Evolutionary conservation across 768 basidiomycete species (phyloP), one percentile per base, ranked within the genome.

Genomic region (Russula earlei): DNA sequence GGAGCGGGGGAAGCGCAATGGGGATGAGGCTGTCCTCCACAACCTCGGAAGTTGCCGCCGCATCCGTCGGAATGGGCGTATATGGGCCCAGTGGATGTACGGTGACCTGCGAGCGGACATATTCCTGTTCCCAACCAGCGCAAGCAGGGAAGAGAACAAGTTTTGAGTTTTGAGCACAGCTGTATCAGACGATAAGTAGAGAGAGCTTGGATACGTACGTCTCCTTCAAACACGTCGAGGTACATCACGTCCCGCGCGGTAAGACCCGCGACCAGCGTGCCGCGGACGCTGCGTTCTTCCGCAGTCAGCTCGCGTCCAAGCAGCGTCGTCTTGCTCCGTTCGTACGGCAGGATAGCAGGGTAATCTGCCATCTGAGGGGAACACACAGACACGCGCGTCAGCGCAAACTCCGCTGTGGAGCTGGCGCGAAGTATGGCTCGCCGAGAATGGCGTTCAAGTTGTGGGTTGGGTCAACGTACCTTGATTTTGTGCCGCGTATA

Each of bases 151-250:
- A 6, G 19, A 10, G 1, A 4, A n/a, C 1, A 5, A 25, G n/a
- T n/a, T n/a, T n/a, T n/a, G n/a, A 24, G 11, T 10, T 22, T 14
- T 33, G 22, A 52, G 29, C 29, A 42, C 5, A 20, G 19, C 17
- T 24, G 4, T 14, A n/a, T n/a, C n/a, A n/a, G n/a, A n/a, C n/a
- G n/a, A n/a, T n/a, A n/a, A n/a, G n/a, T n/a, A 49, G 22, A 38
- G 34, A 34, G 34, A 2, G 48, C 49, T n/a, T 19, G 48, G 17
- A 42, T 7, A 72, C 81, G 65, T 62, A 85, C 94, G 47, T 77
- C 62, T 31, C 90, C 91, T 69, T 97, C 94, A 56, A 95, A 97
- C 9, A 73, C 52, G 68, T 97, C 92, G 22, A 98, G 70, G 3
- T 77, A 67, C n/a, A 60, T 59, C 1, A 96, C 71, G 60, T 97